Evolutionary conservation across 208 protist genomes (phyloP).

Genomic region (Trypanosoma lewisi): DNA sequence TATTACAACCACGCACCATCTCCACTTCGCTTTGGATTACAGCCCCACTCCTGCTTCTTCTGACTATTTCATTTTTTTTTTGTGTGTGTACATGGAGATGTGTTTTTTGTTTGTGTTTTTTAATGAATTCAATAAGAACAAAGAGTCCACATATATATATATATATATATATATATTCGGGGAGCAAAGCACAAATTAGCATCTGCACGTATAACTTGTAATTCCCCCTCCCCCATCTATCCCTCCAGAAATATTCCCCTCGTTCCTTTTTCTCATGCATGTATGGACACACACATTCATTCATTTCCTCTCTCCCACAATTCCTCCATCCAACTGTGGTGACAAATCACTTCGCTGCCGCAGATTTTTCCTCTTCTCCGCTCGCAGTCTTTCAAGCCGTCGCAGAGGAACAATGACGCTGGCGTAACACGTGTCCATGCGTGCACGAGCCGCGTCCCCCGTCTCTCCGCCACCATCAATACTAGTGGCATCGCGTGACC

Average conservation of each 20-base stretch:
- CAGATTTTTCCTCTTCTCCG: conserved; percentile 7
- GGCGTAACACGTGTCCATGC: conserved; percentile 22
- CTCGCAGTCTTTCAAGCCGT: conserved; percentile 13
- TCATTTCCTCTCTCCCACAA: not conserved
- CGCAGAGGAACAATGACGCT: conserved; percentile 19
- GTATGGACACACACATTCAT: not conserved
- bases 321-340: not conserved
- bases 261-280: not conserved
- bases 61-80: not conserved
- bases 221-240: not conserved
- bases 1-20: conserved; percentile 27
- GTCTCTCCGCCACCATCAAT: not conserved
- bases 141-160: no score
- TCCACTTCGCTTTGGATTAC: not conserved
- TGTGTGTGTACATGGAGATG: not conserved
- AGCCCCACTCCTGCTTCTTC: not conserved
- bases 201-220: no score
- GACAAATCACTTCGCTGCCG: not conserved
- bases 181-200: no score
- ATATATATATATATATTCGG: no score
- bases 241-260: not conserved
- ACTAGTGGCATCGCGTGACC: not conserved
- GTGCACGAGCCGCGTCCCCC: not conserved
- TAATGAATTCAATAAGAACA: no score
- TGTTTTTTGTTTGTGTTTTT: no score